Conservation (phyloP, 768 basidiomycete species). For the Amanita molliuscula region DNA sequence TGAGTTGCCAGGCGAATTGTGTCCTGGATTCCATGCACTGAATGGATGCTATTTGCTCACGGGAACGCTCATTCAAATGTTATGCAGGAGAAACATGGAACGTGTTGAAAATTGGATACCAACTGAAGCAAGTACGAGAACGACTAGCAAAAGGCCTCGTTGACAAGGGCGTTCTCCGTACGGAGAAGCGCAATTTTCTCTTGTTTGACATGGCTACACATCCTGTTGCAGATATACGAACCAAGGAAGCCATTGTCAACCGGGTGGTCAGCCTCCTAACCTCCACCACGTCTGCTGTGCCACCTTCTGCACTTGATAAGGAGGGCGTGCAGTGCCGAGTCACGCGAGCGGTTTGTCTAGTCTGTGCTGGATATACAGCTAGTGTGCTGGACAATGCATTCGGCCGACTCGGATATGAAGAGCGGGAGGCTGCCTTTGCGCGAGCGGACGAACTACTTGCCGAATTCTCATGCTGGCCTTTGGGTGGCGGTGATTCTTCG, state of each 20-base stretch:
- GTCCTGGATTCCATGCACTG: neutral
- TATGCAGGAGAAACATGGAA: slow-evolving; percentile 95
- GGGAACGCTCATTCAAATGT: neutral
- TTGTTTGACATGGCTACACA: slow-evolving; percentile 99
- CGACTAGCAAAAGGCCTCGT: slow-evolving; percentile 95
- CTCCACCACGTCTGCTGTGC: slow-evolving; percentile 71
- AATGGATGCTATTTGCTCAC: neutral
- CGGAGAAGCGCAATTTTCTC: slow-evolving; percentile 97
- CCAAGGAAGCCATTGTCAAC: slow-evolving; percentile 75
- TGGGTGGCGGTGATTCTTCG: slow-evolving; percentile 29
- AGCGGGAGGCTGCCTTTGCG: slow-evolving; percentile 86
- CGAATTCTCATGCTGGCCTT: slow-evolving; percentile 90
- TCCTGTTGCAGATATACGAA: slow-evolving; percentile 87
- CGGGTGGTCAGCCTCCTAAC: slow-evolving; percentile 76
- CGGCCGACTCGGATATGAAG: slow-evolving; percentile 80
- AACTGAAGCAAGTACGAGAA: slow-evolving; percentile 97
- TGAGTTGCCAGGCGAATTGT: slow-evolving; percentile 28
- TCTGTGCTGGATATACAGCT: slow-evolving; percentile 88
- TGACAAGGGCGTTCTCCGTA: slow-evolving; percentile 97
- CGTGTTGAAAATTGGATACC: slow-evolving; percentile 98
- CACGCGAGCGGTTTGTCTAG: slow-evolving; percentile 73
- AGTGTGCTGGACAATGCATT: slow-evolving; percentile 95
- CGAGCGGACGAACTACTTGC: slow-evolving; percentile 90
- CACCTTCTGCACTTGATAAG: slow-evolving; percentile 60
- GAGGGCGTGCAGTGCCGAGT: slow-evolving; percentile 76